A percentile compares a stretch with the other conserved stretches of the same genome.
These are phyloP conservation scores for Phenoliferia sp. DNA, from an alignment of 1,284 basidiomycete species.

Conservation along the genomic window DNA sequence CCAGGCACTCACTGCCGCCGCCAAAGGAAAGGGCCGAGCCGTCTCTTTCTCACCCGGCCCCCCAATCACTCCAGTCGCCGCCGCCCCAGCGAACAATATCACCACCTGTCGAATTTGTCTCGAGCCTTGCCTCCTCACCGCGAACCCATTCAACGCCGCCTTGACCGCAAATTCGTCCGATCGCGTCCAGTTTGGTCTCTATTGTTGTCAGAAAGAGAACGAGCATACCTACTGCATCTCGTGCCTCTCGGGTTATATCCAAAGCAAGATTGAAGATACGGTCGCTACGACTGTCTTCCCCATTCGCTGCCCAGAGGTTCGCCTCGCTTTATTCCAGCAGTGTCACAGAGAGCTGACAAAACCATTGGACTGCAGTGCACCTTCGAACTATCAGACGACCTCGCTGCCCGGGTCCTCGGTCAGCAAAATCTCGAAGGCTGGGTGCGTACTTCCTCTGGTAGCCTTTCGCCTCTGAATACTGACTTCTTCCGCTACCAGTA, in stretches of 20 bases:
- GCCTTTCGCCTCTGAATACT: too few species aligned
- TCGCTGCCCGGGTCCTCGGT: constrained; percentile 6
- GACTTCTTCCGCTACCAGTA: too few species aligned
- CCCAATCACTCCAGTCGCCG: not conserved
- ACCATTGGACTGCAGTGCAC: not conserved
- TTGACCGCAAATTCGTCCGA: not conserved
- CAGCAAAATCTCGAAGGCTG: constrained; percentile 2
- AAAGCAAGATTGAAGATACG: constrained; percentile 5
- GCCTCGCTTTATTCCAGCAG: not conserved
- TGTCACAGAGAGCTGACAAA: not conserved
- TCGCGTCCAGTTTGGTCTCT: not conserved
- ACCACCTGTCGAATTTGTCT: constrained; percentile 6
- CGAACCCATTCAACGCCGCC: constrained; percentile 3
- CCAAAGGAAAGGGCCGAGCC: constrained; percentile 6
- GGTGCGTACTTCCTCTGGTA: not conserved
- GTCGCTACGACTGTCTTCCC: constrained; percentile 5
- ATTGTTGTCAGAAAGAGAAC: not conserved
- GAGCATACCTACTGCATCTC: constrained; percentile 1
- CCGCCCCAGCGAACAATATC: too few species aligned
- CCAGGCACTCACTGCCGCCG: not conserved
- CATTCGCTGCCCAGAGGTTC: constrained; percentile 6
- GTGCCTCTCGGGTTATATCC: constrained; percentile 2
- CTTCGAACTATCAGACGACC: constrained; percentile 2
- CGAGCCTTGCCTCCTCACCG: constrained; percentile 2
- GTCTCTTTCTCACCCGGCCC: too few species aligned